phyloP scores from a whole-genome alignment of 1,284 basidiomycete species.

The Cutaneotrichosporon curvatum region DNA sequence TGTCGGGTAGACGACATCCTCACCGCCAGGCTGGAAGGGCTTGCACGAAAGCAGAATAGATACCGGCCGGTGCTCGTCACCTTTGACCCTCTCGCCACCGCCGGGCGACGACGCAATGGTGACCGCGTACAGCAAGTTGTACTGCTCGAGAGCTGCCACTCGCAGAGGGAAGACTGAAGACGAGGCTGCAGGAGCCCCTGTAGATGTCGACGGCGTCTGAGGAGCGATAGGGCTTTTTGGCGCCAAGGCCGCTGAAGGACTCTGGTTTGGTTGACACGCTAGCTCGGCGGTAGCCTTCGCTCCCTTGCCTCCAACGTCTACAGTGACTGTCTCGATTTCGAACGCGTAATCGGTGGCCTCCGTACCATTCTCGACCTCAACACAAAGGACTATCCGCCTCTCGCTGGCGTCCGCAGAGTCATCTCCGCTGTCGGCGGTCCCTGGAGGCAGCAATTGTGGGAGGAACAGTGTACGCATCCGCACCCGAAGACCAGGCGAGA shows the following conservation, averaged over 20 bases:
- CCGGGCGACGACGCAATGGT: conserved; percentile 40
- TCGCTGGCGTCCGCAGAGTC: conserved; percentile 64
- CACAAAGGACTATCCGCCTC: conserved; percentile 71
- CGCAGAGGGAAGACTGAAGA: conserved; percentile 56
- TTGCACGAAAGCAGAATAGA: conserved; percentile 68
- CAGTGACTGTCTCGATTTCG: conserved; percentile 62
- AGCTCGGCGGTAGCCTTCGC: conserved; percentile 54
- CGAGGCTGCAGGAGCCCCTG: not conserved
- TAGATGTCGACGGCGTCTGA: not conserved
- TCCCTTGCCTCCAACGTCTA: conserved; percentile 66
- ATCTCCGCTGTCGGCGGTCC: conserved; percentile 40
- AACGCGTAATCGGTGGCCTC: conserved; percentile 55
- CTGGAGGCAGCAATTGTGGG: conserved; percentile 60
- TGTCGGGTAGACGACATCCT: conserved; percentile 50
- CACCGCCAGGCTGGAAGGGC: conserved; percentile 46
- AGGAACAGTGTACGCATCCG: conserved; percentile 83
- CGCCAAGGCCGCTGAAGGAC: not conserved
- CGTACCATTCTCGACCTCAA: conserved; percentile 62
- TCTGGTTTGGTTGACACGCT: conserved; percentile 45
- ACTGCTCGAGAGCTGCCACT: conserved; percentile 65
- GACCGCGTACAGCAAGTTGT: conserved; percentile 77
- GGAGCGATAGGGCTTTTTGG: not conserved
- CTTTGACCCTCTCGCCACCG: conserved; percentile 9
- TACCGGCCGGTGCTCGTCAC: conserved; percentile 63
- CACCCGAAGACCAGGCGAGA: conserved; percentile 72